Base-by-base conservation (phyloP, 1,139 yeast genomes). In the Sugiyamaella sp. region DNA sequence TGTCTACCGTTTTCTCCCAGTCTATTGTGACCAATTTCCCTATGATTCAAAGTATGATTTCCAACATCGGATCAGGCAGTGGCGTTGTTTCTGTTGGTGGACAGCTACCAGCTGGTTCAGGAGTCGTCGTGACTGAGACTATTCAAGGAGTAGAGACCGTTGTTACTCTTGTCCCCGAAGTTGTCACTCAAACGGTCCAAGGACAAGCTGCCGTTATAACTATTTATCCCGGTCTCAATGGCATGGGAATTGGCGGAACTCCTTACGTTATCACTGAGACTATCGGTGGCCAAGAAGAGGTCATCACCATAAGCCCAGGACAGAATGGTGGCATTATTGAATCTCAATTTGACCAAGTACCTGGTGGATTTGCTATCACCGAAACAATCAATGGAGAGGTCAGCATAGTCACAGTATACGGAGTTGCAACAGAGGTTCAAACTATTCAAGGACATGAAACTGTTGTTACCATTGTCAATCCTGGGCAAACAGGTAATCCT, bases 1-100 rank as follows among this genome's bases (percentile, higher is more conserved):
- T 43, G 47, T 33, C 38, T 2, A 19, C 47, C 21, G 22, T 43
- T 12, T 43, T 16, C 33, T 29, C 47, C 8, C 47, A 43, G 22
- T 27, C 22, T 17, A 43, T 43, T 32, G 47, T 43, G 22, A 43
- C 47, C 27, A 32, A 43, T 43, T 43, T 43, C 47, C 47, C 38
- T 17, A 43, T 43, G 47, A 43, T 43, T 19, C 47, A 43, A 32
- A 43, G 47, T 17, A 43, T 43, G 39, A 24, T 43, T 43, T 32
- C 47, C 2, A 32, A 43, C 10, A 12, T 41, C n/a, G 22, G 22
- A 24, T 22, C 21, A 14, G 46, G n/a, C n/a, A n/a, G 37, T 16
- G 24, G 19, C n/a, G 37, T 37, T n/a, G 24, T 27, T 22, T 3
- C 37, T 25, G 37, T 9, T 12, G 32, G 32, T 10, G 46, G 37